Evolutionary conservation across 441 rosid species (phyloP).

Genomic region (Gossypium trilobum): DNA sequence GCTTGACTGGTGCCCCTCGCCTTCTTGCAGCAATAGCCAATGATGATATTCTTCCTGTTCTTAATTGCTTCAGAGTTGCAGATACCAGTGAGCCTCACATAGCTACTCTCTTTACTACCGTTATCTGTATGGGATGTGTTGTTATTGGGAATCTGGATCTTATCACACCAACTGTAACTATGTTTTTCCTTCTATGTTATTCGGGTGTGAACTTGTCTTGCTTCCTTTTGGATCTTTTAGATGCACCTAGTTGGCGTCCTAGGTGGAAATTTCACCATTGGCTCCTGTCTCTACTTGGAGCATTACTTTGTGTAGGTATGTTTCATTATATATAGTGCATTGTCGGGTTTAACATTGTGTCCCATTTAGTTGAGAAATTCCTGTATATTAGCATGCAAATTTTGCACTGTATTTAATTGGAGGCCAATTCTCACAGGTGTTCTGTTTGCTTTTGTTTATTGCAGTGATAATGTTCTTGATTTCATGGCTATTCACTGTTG

Average conservation of each 20-base stretch:
- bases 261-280: slow-evolving; percentile 99
- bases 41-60: slow-evolving; percentile 94
- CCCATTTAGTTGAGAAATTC: not conserved
- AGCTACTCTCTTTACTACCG: slow-evolving; percentile 88
- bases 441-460: slow-evolving; percentile 20
- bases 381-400: not conserved
- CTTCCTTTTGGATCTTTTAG: slow-evolving; percentile 96
- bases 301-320: slow-evolving; percentile 80
- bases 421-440: slow-evolving; percentile 9
- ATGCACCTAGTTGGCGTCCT: slow-evolving; percentile 99
- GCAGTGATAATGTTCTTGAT: slow-evolving; percentile 99
- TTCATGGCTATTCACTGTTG: slow-evolving; percentile 88
- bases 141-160: slow-evolving; percentile 95
- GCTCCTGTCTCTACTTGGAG: slow-evolving; percentile 94
- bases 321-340: not conserved
- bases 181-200: slow-evolving; percentile 92
- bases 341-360: not conserved
- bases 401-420: not conserved
- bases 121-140: slow-evolving; percentile 84
- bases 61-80: slow-evolving; percentile 80
- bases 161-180: slow-evolving; percentile 87
- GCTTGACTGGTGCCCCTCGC: slow-evolving; percentile 95
- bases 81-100: slow-evolving; percentile 80
- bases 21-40: slow-evolving; percentile 97
- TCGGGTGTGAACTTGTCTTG: slow-evolving; percentile 96